Evolutionary conservation across 768 basidiomycete species (phyloP).

Genomic region (Phylloporus scabripes): DNA sequence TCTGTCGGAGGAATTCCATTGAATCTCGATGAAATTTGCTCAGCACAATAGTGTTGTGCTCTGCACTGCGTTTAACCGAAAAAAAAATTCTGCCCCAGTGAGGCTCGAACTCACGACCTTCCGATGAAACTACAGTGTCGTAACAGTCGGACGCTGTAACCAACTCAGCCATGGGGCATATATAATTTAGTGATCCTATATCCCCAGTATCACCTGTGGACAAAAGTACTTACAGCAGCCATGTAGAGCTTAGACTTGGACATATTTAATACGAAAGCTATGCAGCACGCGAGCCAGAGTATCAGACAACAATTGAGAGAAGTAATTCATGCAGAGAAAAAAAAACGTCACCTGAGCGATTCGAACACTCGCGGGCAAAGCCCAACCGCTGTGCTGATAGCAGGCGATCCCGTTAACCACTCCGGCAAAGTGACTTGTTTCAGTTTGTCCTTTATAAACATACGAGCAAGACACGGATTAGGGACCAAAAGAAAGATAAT

Average conservation of each 20-base stretch:
- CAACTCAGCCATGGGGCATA: conserved; percentile 75
- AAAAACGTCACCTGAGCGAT: conserved; percentile 56
- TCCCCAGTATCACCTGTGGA: too few species aligned
- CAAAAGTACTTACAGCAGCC: too few species aligned
- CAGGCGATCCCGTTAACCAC: conserved; percentile 91
- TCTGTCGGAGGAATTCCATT: too few species aligned
- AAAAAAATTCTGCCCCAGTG: conserved; percentile 44
- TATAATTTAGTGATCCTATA: too few species aligned
- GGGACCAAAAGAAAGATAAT: background rate
- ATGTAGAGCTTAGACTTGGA: too few species aligned
- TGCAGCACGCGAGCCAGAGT: background rate
- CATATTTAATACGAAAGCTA: too few species aligned
- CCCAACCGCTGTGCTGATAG: conserved; percentile 53
- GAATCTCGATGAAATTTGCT: too few species aligned
- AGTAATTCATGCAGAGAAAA: conserved; percentile 8
- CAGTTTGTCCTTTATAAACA: conserved; percentile 66
- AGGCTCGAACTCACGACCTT: conserved; percentile 70
- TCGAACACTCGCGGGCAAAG: conserved; percentile 61
- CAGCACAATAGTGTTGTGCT: too few species aligned
- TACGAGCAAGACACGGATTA: background rate
- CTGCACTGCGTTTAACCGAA: background rate
- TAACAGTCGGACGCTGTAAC: conserved; percentile 78
- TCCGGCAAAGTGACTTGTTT: conserved; percentile 87
- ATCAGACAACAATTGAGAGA: background rate
- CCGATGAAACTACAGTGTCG: conserved; percentile 35